Evolutionary conservation across 2,329 filamentous ascomycete species (phyloP), one percentile per base, ranked within the genome.

Genomic region (Aspergillus pseudoviridinutans): DNA sequence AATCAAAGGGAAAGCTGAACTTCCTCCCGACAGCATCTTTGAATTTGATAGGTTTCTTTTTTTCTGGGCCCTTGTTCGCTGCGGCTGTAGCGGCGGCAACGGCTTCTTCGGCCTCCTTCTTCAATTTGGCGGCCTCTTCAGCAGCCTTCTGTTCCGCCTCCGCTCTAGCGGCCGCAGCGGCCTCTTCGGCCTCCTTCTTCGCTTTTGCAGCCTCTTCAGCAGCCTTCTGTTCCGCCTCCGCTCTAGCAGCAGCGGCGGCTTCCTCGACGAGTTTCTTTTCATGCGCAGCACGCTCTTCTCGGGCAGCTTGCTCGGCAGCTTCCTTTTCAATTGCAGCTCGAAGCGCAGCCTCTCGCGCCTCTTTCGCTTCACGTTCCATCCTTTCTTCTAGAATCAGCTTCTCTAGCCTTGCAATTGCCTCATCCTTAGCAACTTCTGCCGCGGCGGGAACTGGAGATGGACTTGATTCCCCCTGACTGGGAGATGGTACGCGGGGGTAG

Each of bases 21-120:
- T 95, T 96, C 64, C 92, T 84, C 32, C 91, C 90, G 17, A 97
- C 86, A 0, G 92, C 92, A 71, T 97, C 92, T 75, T 95, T 95
- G 78, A 96, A 96, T 64, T 87, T 88, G 72, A 96, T 90, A 2
- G 90, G 90, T 47, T 86, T 80, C 72, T 91, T 89, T 64, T 81
- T 80, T 56, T 81, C 79, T n/a, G 83, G 80, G 2, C 73, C 69
- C 20, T 66, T 68, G 28, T 62, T 69, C n/a, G 68, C 68, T 12
- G 71, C 71, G 28, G 70, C 70, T 49, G 66, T 68, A 27, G 72
- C 63, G 8, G 74, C 71, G 0, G 70, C 69, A 25, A 68, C 72
- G 9, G 69, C 70, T 44, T 68, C 72, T n/a, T 66, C 72, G 24
- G 68, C 69, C 6, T 72, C 72, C 32, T 38, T 38, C 14, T 38